These are phyloP conservation scores for Fusarium secorum DNA, from an alignment of 2,329 filamentous ascomycete species.

Conservation along the genomic window DNA sequence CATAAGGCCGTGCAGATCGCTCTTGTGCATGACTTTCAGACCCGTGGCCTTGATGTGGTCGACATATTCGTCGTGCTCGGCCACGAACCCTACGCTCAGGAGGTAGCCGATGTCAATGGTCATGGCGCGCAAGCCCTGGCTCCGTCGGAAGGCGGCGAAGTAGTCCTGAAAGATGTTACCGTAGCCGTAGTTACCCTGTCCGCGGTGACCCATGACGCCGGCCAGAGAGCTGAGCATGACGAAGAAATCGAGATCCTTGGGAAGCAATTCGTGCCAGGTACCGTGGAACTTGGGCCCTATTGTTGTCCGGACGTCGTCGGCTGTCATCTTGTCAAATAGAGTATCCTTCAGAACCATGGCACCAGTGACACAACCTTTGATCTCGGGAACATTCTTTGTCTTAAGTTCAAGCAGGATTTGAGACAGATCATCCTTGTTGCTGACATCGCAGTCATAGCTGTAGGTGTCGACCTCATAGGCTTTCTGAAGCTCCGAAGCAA, in stretches of 20 bases:
- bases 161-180: neutral
- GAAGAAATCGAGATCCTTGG: neutral
- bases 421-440: neutral
- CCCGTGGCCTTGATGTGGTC: neutral
- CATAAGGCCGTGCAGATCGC: neutral
- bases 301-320: neutral
- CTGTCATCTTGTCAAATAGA: neutral
- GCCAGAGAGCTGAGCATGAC: neutral
- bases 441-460: neutral
- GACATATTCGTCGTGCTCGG: neutral
- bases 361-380: neutral
- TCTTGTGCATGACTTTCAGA: neutral
- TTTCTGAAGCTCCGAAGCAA: neutral
- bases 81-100: neutral
- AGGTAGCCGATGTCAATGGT: neutral
- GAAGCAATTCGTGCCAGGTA: neutral
- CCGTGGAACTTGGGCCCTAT: neutral
- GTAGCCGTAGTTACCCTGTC: neutral
- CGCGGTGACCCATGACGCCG: neutral
- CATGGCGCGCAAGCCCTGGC: neutral
- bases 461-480: neutral
- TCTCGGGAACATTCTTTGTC: neutral
- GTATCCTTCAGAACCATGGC: neutral
- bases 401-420: neutral
- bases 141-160: neutral